Percentiles rank a stretch among this genome's conserved stretches.
phyloP scores from a whole-genome alignment of 306 rosid species.

The Trifolium fragiferum region DNA sequence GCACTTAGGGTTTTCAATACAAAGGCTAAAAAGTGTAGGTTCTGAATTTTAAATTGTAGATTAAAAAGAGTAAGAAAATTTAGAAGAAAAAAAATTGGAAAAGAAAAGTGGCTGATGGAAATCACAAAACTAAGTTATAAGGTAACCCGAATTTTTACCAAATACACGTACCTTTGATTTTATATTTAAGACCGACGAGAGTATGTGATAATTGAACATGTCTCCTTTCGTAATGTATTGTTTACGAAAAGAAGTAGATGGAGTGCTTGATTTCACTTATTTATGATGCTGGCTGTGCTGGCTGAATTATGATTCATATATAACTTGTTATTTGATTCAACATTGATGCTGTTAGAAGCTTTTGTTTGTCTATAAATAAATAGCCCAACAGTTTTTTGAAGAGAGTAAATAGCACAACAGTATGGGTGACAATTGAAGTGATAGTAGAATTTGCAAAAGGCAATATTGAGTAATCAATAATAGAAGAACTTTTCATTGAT shows the following conservation, averaged over 20 bases:
- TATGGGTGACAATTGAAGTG: constrained; percentile 26
- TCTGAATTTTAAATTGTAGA: neutral
- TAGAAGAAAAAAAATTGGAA: neutral
- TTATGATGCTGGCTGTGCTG: neutral
- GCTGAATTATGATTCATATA: neutral
- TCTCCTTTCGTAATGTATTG: neutral
- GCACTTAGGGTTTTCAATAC: neutral
- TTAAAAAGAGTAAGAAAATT: neutral
- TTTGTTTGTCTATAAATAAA: constrained; percentile 1
- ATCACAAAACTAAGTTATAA: neutral
- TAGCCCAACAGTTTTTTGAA: constrained; percentile 22
- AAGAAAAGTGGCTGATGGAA: neutral
- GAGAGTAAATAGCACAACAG: constrained; percentile 24
- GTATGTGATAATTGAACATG: neutral
- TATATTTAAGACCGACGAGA: neutral
- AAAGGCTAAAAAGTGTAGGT: neutral
- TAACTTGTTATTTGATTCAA: constrained; percentile 16
- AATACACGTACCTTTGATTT: too few relatives aligned
- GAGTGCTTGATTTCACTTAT: neutral
- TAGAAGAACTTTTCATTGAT: neutral
- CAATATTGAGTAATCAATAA: neutral
- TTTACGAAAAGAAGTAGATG: neutral
- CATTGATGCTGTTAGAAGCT: constrained; percentile 30
- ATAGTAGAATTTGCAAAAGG: neutral
- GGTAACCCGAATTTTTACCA: too few relatives aligned